Percentiles rank a stretch among this genome's conserved stretches.
These are phyloP conservation scores for Verticillium zaregamsianum DNA, from an alignment of 2,329 filamentous ascomycete genomes.

Conservation along the genomic window DNA sequence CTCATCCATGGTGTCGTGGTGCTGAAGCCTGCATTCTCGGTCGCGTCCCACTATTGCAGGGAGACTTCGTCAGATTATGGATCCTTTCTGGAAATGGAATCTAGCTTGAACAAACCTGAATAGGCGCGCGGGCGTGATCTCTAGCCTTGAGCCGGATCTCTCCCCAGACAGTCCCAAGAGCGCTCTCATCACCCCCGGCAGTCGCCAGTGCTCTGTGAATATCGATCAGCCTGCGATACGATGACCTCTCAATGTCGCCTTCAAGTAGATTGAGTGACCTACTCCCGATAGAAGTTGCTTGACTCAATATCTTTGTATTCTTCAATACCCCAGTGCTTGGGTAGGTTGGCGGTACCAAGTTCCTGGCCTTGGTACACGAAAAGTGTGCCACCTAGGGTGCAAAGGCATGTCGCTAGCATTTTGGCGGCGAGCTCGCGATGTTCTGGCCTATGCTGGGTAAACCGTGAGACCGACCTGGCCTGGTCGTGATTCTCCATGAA, in stretches of 20 bases:
- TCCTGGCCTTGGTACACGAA: conserved; percentile 60
- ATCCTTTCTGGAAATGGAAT: background rate
- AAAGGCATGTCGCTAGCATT: conserved; percentile 18
- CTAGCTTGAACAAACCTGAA: background rate
- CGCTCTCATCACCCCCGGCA: background rate
- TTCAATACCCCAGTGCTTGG: conserved; percentile 40
- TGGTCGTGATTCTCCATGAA: conserved; percentile 65
- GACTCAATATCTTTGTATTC: conserved; percentile 29
- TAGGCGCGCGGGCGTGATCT: background rate
- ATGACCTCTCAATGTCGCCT: background rate
- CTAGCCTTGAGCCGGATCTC: background rate
- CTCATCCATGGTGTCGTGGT: background rate
- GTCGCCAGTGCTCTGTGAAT: background rate
- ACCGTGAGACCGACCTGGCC: conserved; percentile 49
- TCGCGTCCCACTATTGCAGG: background rate
- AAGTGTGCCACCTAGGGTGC: conserved; percentile 45
- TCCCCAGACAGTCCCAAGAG: background rate
- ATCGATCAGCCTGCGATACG: background rate
- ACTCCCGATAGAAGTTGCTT: background rate
- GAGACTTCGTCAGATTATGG: no score
- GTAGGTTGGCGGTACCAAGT: conserved; percentile 54
- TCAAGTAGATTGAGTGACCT: background rate
- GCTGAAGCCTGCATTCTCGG: background rate
- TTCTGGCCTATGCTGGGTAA: conserved; percentile 28
- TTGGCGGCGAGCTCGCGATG: conserved; percentile 40